Conservation (phyloP, 106 monocot genomes). For the Phalaenopsis equestris region DNA sequence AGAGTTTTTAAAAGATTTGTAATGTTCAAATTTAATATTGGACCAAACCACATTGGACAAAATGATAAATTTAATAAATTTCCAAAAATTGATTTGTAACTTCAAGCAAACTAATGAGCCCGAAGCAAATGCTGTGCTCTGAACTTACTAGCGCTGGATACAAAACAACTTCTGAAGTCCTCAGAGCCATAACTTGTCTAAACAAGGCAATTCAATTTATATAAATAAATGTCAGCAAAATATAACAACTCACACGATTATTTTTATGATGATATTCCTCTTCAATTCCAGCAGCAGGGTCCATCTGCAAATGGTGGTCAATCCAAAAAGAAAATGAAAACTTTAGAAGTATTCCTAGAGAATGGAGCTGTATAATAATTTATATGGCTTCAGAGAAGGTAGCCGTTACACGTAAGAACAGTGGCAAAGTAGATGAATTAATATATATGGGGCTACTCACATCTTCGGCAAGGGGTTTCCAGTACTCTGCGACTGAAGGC, state of each 20-base stretch:
- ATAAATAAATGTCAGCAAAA: neutral
- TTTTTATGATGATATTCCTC: slow-evolving; percentile 95
- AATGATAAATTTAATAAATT: too few relatives aligned
- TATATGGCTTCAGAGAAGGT: neutral
- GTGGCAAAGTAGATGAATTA: neutral
- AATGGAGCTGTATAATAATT: neutral
- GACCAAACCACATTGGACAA: too few relatives aligned
- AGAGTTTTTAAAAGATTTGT: too few relatives aligned
- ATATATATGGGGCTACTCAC: slow-evolving; percentile 29
- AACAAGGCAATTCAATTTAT: neutral
- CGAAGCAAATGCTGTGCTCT: too few relatives aligned
- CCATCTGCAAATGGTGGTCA: slow-evolving; percentile 64
- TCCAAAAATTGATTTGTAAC: too few relatives aligned
- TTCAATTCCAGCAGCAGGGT: slow-evolving; percentile 86
- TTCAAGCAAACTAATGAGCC: too few relatives aligned
- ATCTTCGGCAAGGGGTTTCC: slow-evolving; percentile 98
- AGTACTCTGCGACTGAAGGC: slow-evolving; percentile 79
- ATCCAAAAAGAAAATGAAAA: slow-evolving; percentile 3
- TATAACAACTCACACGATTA: slow-evolving; percentile 51
- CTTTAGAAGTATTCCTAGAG: neutral
- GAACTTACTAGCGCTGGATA: neutral
- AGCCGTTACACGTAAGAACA: neutral
- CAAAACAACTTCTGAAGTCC: neutral
- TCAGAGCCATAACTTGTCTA: neutral
- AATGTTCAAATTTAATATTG: too few relatives aligned